Conservation (phyloP, 208 protist genomes). For the Leptomonas pyrrhocoris region DNA sequence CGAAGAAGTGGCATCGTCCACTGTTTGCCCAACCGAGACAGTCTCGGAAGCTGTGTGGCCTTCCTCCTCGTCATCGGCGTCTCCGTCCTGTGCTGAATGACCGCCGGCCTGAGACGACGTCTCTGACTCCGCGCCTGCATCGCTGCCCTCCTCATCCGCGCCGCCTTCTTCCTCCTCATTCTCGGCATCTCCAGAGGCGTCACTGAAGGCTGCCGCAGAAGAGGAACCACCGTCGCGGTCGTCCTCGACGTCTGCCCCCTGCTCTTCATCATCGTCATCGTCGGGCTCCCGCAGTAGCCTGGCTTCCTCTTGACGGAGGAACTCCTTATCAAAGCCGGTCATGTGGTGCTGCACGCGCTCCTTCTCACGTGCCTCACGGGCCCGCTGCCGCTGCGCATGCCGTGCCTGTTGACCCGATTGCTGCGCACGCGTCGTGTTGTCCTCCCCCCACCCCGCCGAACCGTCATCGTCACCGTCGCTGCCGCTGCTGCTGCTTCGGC, state of each 20-base stretch:
- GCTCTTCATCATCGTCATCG: conserved; percentile 10
- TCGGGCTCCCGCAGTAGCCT: conserved; percentile 22
- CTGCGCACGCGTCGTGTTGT: neutral
- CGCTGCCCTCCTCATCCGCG: neutral
- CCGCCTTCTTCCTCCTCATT: no score
- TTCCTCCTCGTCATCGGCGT: neutral
- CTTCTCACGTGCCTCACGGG: conserved; percentile 18
- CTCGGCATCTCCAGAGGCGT: no score
- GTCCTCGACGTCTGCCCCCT: neutral
- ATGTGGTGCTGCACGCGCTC: conserved; percentile 33
- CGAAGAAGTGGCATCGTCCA: neutral
- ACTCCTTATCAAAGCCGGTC: conserved; percentile 37
- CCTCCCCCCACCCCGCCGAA: neutral
- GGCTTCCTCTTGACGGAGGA: conserved; percentile 29
- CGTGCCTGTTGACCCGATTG: conserved; percentile 9
- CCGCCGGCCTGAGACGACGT: neutral
- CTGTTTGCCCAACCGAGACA: no score
- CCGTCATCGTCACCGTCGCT: neutral
- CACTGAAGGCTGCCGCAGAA: no score
- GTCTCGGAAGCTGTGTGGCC: neutral
- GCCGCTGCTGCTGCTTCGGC: conserved; percentile 5
- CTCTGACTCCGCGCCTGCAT: neutral
- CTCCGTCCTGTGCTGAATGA: neutral
- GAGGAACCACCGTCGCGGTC: neutral
- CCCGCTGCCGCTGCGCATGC: conserved; percentile 10